Conservation (phyloP, 2,329 filamentous ascomycete genomes). For the Penicillium sp. region DNA sequence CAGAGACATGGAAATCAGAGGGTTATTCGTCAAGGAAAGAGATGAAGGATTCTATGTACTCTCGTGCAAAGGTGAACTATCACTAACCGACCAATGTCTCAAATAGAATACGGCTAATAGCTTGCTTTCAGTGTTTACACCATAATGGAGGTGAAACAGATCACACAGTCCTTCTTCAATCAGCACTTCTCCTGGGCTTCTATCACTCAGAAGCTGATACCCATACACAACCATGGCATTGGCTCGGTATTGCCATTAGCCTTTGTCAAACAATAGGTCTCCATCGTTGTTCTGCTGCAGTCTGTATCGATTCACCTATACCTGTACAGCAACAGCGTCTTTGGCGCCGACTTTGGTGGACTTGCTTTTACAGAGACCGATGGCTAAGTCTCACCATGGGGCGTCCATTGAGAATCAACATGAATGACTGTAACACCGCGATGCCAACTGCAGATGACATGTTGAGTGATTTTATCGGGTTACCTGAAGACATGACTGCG, state of each 20-base stretch:
- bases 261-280: slow-evolving; percentile 47
- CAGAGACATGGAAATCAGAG: slow-evolving; percentile 26
- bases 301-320: slow-evolving; percentile 20
- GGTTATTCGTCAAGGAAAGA: slow-evolving; percentile 36
- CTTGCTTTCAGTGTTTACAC: not conserved
- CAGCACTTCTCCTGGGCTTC: slow-evolving; percentile 44
- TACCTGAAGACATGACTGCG: slow-evolving; percentile 9
- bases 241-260: slow-evolving; percentile 47
- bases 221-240: slow-evolving; percentile 47
- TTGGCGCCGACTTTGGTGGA: slow-evolving; percentile 46
- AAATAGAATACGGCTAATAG: not conserved
- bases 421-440: slow-evolving; percentile 39
- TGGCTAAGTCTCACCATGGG: slow-evolving; percentile 44
- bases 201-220: slow-evolving; percentile 47
- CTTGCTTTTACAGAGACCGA: slow-evolving; percentile 42
- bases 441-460: slow-evolving; percentile 32
- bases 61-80: slow-evolving; percentile 36
- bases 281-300: slow-evolving; percentile 33
- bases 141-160: slow-evolving; percentile 6
- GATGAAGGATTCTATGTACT: slow-evolving; percentile 40
- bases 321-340: slow-evolving; percentile 25
- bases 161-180: slow-evolving; percentile 40
- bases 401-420: slow-evolving; percentile 42
- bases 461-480: slow-evolving; percentile 21
- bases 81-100: slow-evolving; percentile 9